Evolutionary conservation across 2,329 filamentous ascomycete genomes (phyloP).

Genomic region (Penicillium janthinellum): DNA sequence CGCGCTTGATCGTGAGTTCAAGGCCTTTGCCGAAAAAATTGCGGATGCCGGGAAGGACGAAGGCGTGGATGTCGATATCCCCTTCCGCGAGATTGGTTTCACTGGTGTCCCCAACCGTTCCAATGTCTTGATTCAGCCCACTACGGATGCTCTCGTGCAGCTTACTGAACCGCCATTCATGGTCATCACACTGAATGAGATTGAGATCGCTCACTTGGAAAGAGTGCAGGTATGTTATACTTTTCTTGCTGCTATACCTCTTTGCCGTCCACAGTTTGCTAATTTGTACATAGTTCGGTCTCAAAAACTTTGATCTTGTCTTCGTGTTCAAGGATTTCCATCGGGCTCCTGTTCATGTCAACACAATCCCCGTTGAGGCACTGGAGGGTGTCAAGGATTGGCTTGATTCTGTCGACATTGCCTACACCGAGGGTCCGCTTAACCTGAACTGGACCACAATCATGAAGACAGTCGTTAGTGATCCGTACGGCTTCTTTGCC

Average conservation of each 20-base stretch:
- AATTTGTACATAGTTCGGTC: conserved; percentile 69
- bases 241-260: background rate
- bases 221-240: conserved; percentile 66
- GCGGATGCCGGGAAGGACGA: conserved; percentile 92
- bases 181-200: conserved; percentile 91
- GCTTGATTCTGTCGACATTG: conserved; percentile 92
- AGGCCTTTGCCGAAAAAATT: conserved; percentile 95
- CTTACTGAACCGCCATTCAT: conserved; percentile 96
- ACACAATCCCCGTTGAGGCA: conserved; percentile 95
- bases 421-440: conserved; percentile 89
- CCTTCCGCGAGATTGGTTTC: conserved; percentile 94
- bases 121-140: conserved; percentile 93
- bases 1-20: conserved; percentile 94
- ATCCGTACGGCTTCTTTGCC: conserved; percentile 91
- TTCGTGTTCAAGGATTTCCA: conserved; percentile 98
- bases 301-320: conserved; percentile 99
- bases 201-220: conserved; percentile 94
- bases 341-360: conserved; percentile 87
- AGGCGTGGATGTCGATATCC: conserved; percentile 90
- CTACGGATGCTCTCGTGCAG: conserved; percentile 95
- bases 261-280: conserved; percentile 17
- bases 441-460: conserved; percentile 99
- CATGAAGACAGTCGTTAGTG: conserved; percentile 96
- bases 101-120: conserved; percentile 94
- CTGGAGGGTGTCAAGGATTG: conserved; percentile 97